A percentile compares a stretch with the other conserved stretches of the same genome.
phyloP scores from a whole-genome alignment of 495 filamentous ascomycete genomes.

The Rusavskia elegans region DNA sequence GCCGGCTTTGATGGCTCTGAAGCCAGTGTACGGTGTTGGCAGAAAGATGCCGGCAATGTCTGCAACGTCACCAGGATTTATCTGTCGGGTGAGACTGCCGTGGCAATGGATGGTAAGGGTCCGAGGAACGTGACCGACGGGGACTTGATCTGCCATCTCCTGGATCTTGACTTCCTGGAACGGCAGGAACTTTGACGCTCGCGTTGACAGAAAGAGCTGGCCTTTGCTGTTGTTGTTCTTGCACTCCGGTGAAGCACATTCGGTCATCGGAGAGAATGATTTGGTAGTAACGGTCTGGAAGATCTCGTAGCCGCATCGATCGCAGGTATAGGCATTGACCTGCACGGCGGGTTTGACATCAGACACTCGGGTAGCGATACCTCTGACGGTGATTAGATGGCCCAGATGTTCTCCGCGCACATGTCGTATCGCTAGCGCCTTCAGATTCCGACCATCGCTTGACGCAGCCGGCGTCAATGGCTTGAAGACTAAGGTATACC shows the following conservation, averaged over 20 bases:
- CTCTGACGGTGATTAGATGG: slow-evolving; percentile 82
- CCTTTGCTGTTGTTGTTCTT: slow-evolving; percentile 81
- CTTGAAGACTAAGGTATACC: slow-evolving; percentile 93
- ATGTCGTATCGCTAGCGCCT: slow-evolving; percentile 84
- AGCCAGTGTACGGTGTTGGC: slow-evolving; percentile 93
- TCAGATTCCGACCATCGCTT: slow-evolving; percentile 42
- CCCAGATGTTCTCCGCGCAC: slow-evolving; percentile 86
- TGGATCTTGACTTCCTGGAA: slow-evolving; percentile 99
- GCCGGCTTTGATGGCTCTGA: slow-evolving; percentile 89
- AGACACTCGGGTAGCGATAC: slow-evolving; percentile 87
- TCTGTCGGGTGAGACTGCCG: slow-evolving; percentile 63
- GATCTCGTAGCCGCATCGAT: slow-evolving; percentile 88
- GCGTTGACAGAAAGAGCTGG: slow-evolving; percentile 79
- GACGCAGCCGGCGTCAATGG: slow-evolving; percentile 58
- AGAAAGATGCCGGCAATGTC: slow-evolving; percentile 92
- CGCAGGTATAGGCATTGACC: slow-evolving; percentile 94
- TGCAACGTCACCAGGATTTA: slow-evolving; percentile 88
- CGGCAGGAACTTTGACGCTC: slow-evolving; percentile 89
- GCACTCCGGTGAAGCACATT: slow-evolving; percentile 80
- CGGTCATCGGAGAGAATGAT: slow-evolving; percentile 69
- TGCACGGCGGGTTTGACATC: slow-evolving; percentile 96
- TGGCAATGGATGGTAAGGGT: slow-evolving; percentile 80
- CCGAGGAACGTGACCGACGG: slow-evolving; percentile 90
- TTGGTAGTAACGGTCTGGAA: slow-evolving; percentile 92
- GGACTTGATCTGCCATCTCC: slow-evolving; percentile 95